Base-by-base conservation (phyloP, 2,329 filamentous ascomycete genomes). In the Colletotrichum lini region DNA sequence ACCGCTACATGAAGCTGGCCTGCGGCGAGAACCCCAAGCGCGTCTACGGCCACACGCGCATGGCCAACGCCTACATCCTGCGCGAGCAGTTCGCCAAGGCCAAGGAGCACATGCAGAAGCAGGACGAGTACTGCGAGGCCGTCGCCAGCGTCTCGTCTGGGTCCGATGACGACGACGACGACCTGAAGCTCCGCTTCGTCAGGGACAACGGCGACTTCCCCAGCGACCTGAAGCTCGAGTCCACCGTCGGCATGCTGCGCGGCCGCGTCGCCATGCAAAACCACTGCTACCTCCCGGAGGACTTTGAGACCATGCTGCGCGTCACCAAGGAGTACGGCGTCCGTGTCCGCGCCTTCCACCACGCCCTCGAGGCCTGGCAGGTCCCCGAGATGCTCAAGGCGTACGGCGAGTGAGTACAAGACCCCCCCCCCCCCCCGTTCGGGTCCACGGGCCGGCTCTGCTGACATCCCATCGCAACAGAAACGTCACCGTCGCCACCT, bases 1-100 rank as follows among this genome's bases (percentile, higher is more conserved):
- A 74, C 23, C 73, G 81, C 40, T 84, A 84, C 72, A 81, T 85
- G 78, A 85, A 85, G 74, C 83, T 85, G 80, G 84, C 84, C 1
- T 83, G 83, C 71, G 84, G 84, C 10, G 84, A 85, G 74, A 86
- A 85, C 70, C 82, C 83, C n/a, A 82, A 79, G 67, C 44, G 68
- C 0, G 69, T 78, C 1, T 84, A 84, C 72, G 75, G 75, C 5
- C 80, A 84, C 59, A 81, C 79, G 3, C 79, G 83, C 30, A 81
- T 84, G 76, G 83, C 81, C 2, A 80, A 81, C 67, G 80, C 81
- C 1, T 84, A 78, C 76, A 75, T 80, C 18, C 77, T 85, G 47
- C 77, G 84, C 6, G 76, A 81, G 54, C 83, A 83, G 54, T 79
- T 84, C 56, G 78, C 77, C n/a, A 75, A 76, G 58, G 83, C 82